Evolutionary conservation across 2,329 filamentous ascomycete species (phyloP), one percentile per base, ranked within the genome.

Genomic region (Juglanconis juglandina): DNA sequence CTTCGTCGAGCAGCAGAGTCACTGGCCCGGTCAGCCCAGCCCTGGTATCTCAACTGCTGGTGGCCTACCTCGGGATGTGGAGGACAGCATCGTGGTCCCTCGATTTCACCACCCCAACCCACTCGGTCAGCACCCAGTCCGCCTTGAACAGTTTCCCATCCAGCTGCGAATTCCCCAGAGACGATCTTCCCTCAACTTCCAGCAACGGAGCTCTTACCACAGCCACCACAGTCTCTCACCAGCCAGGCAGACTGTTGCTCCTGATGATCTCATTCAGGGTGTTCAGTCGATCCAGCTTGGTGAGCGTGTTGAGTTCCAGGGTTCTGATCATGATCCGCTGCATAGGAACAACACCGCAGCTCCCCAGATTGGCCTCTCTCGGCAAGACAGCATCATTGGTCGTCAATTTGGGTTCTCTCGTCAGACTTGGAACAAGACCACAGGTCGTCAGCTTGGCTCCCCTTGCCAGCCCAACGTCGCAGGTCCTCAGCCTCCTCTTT

Each of bases 101-200:
- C 17, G 17, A 9, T 17, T 39, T 10, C 42, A 59, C 6, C 61
- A 63, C 17, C 54, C 58, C 33, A 61, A 63, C 17, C 61, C 61
- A 13, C 58, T 63, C 9, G 47, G 49, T 30, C 58, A 60, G 46
- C 61, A 63, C 58, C 61, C 61, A 1, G 41, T 63, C 11, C 4
- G 47, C 14, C 24, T 57, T 33, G 57, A 51, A n/a, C 24, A 48
- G 24, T 37, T 14, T 37, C 30, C 42, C 4, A 17, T 7, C 34
- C 50, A 44, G 14, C 35, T 51, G 11, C 53, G 17, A 11, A 53
- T 62, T 6, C 57, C 60, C 4, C 48, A 60, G 49, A 59, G 60
- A 9, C 42, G 37, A 8, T 62, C 60, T 41, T 60, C 60, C 13
- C 51, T 62, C 17, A 39, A 60, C 6, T 59, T 53, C 39, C 37